Evolutionary conservation across 768 basidiomycete genomes (phyloP).

Genomic region (Lentinula edodes): DNA sequence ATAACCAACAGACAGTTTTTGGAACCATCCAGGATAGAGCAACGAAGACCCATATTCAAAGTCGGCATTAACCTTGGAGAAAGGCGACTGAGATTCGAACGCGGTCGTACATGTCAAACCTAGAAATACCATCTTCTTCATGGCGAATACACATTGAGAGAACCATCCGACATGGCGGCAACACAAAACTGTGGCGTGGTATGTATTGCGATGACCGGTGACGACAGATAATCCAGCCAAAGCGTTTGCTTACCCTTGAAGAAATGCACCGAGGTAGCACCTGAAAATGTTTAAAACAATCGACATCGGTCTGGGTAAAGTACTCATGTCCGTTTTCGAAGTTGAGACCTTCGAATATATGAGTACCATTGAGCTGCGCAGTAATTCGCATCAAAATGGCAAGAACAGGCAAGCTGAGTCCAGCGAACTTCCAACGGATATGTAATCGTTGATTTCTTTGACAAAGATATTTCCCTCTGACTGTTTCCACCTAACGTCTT

Average conservation of each 20-base stretch:
- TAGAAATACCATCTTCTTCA: conserved; percentile 71
- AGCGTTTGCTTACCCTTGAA: conserved; percentile 62
- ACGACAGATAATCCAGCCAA: conserved; percentile 87
- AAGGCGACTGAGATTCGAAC: background rate
- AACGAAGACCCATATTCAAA: conserved; percentile 65
- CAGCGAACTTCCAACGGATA: conserved; percentile 10
- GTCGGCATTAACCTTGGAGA: conserved; percentile 69
- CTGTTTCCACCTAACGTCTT: conserved; percentile 71
- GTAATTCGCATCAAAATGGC: conserved; percentile 56
- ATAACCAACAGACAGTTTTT: conserved; percentile 65
- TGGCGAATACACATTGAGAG: conserved; percentile 77
- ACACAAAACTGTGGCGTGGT: conserved; percentile 68
- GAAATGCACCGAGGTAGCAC: conserved; percentile 64
- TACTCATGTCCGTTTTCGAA: conserved; percentile 55
- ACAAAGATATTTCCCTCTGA: conserved; percentile 41
- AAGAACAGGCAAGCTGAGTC: conserved; percentile 45
- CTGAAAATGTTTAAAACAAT: conserved; percentile 24
- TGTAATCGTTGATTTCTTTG: conserved; percentile 43
- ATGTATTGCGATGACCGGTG: conserved; percentile 60
- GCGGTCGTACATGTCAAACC: conserved; percentile 3
- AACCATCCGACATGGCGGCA: conserved; percentile 73
- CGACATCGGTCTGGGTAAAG: background rate
- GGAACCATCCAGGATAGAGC: conserved; percentile 61
- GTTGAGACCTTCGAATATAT: conserved; percentile 76
- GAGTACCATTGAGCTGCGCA: conserved; percentile 56